Evolutionary conservation across 352 stramenopile genomes (phyloP).

Genomic region (Globisporangium rhizosaccharum): DNA sequence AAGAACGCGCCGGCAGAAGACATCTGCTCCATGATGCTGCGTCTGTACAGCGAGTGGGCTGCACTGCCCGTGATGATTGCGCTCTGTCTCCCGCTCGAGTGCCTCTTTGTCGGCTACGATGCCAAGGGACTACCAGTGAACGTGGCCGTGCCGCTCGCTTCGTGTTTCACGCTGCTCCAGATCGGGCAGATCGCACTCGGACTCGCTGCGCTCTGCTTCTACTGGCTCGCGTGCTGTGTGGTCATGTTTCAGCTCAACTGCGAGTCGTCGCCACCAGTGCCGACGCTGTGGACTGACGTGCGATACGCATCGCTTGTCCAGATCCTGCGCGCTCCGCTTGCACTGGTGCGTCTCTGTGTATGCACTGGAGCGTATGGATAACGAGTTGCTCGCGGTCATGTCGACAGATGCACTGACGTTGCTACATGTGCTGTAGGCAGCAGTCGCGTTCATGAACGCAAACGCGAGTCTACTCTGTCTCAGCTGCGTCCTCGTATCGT

Average conservation of each 20-base stretch:
- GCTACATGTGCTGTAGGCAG: slow-evolving; percentile 15
- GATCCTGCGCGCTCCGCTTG: slow-evolving; percentile 36
- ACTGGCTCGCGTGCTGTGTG: slow-evolving; percentile 23
- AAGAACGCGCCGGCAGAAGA: slow-evolving; percentile 37
- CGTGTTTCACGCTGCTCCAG: slow-evolving; percentile 35
- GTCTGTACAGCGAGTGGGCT: slow-evolving; percentile 52
- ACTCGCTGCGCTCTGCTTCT: slow-evolving; percentile 20
- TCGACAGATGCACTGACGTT: not conserved
- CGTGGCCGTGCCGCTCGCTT: slow-evolving; percentile 21
- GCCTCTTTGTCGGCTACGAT: slow-evolving; percentile 36
- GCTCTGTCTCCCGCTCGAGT: slow-evolving; percentile 30
- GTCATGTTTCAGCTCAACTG: slow-evolving; percentile 49
- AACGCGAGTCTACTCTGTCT: slow-evolving; percentile 30
- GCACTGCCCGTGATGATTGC: slow-evolving; percentile 40
- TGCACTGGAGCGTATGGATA: not conserved
- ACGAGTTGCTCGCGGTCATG: not conserved
- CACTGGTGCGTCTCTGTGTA: slow-evolving; percentile 25
- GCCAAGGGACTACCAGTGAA: slow-evolving; percentile 9
- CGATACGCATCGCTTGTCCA: slow-evolving; percentile 35
- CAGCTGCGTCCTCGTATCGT: slow-evolving; percentile 26
- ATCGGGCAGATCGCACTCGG: slow-evolving; percentile 25
- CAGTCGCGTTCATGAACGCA: slow-evolving; percentile 34
- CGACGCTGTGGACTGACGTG: slow-evolving; percentile 57
- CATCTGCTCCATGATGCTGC: slow-evolving; percentile 36
- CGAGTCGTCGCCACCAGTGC: slow-evolving; percentile 38